Conservation (phyloP, 768 basidiomycete species). For the Pisolithus albus region DNA sequence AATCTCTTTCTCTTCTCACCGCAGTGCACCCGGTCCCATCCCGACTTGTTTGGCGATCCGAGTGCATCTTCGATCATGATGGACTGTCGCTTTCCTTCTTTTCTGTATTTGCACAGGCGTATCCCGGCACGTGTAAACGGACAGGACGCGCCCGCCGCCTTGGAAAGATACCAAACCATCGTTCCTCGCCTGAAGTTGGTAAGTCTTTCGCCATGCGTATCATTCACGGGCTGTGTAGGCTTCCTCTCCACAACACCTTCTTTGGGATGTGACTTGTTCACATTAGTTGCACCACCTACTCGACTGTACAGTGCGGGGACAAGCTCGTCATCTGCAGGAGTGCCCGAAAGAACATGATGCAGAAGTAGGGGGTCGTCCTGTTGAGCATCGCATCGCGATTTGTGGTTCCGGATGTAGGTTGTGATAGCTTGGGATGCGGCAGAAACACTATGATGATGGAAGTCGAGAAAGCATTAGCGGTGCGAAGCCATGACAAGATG, state of each 20-base stretch:
- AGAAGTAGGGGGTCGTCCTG: slow-evolving; percentile 71
- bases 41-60: slow-evolving; percentile 40
- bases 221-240: background rate
- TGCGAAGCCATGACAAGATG: slow-evolving; percentile 8
- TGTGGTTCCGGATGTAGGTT: slow-evolving; percentile 71
- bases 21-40: slow-evolving; percentile 30
- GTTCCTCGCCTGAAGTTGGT: slow-evolving; percentile 78
- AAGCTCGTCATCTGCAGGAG: slow-evolving; percentile 65
- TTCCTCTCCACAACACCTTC: slow-evolving; percentile 24
- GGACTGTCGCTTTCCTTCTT: slow-evolving; percentile 35
- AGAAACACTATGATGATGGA: slow-evolving; percentile 43
- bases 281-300: slow-evolving; percentile 56
- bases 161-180: slow-evolving; percentile 74
- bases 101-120: slow-evolving; percentile 58
- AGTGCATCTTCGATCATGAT: slow-evolving; percentile 22
- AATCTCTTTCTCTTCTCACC: slow-evolving; percentile 42
- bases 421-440: slow-evolving; percentile 80
- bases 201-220: slow-evolving; percentile 29
- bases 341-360: slow-evolving; percentile 67
- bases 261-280: slow-evolving; percentile 19
- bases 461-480: slow-evolving; percentile 2
- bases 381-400: slow-evolving; percentile 62
- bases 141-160: slow-evolving; percentile 67
- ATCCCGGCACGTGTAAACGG: slow-evolving; percentile 73
- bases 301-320: slow-evolving; percentile 64